Evolutionary conservation across 163 green algal species (phyloP).

Genomic region (Chloromonas sp.): DNA sequence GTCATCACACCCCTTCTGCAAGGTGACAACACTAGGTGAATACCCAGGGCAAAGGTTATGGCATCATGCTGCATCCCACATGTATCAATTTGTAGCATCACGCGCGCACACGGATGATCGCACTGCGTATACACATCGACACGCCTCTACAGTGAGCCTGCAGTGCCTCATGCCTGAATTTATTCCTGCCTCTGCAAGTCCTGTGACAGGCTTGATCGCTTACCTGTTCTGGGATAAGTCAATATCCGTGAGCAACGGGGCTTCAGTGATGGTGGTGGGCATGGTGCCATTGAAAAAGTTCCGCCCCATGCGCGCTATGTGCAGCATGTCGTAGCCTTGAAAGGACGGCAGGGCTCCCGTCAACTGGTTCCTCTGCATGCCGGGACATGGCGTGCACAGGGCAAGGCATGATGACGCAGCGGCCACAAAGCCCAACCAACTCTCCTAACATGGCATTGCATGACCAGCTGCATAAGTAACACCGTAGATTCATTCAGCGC

Average conservation of each 20-base stretch:
- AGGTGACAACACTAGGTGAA: too few relatives aligned
- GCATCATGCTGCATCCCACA: too few relatives aligned
- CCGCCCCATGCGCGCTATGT: constrained; percentile 21
- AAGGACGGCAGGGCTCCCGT: constrained; percentile 26
- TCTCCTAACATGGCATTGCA: neutral
- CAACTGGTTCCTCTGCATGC: constrained; percentile 35
- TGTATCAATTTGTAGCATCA: too few relatives aligned
- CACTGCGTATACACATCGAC: too few relatives aligned
- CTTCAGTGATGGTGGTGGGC: neutral
- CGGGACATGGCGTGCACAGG: neutral
- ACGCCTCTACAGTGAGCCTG: too few relatives aligned
- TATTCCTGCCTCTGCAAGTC: too few relatives aligned
- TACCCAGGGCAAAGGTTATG: too few relatives aligned
- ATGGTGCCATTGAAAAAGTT: constrained; percentile 36
- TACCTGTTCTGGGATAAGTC: constrained; percentile 35
- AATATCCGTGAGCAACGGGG: constrained; percentile 23
- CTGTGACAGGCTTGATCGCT: neutral
- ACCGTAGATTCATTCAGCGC: too few relatives aligned
- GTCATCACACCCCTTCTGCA: too few relatives aligned
- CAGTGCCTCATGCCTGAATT: too few relatives aligned
- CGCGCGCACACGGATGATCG: too few relatives aligned
- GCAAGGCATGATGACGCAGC: neutral
- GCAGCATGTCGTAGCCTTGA: constrained; percentile 21
- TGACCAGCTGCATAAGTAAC: too few relatives aligned
- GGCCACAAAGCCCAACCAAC: neutral